phyloP scores from a whole-genome alignment of 352 stramenopile genomes.

The Pythium myriotylum region DNA sequence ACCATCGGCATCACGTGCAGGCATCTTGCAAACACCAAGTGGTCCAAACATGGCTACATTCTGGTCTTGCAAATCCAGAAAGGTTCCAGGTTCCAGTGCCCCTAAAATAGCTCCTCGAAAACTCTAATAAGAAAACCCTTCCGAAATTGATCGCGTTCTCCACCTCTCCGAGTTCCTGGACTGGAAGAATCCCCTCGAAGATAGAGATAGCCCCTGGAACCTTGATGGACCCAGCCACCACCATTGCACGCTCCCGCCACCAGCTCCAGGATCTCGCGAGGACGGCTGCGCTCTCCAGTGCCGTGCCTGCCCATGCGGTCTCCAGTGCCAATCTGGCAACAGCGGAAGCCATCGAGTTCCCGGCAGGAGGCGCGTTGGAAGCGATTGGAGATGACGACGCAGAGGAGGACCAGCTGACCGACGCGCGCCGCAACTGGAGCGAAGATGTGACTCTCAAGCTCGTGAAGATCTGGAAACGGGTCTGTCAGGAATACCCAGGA shows the following conservation, averaged over 20 bases:
- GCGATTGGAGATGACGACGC: not conserved
- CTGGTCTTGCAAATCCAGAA: constrained; percentile 6
- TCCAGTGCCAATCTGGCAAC: not conserved
- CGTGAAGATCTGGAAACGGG: constrained; percentile 54
- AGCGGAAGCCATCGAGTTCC: not conserved
- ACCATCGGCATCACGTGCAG: not conserved
- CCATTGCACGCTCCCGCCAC: not conserved
- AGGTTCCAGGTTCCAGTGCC: not conserved
- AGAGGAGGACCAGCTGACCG: constrained; percentile 40
- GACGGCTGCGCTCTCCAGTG: constrained; percentile 1
- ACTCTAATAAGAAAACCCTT: constrained; percentile 8
- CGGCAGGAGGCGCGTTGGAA: not conserved
- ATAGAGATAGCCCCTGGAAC: constrained; percentile 21
- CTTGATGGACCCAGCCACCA: constrained; percentile 7
- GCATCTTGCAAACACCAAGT: not conserved
- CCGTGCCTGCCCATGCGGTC: not conserved
- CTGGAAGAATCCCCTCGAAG: constrained; percentile 27
- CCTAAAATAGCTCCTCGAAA: constrained; percentile 15
- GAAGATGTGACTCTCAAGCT: constrained; percentile 55
- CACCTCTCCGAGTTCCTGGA: constrained; percentile 1
- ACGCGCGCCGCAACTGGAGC: constrained; percentile 59
- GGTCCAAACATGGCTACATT: constrained; percentile 23
- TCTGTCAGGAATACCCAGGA: constrained; percentile 39
- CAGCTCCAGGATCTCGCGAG: constrained; percentile 18
- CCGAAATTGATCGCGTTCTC: constrained; percentile 9